Evolutionary conservation across 345 rosid species (phyloP), one percentile per base, ranked within the genome.

Genomic region (Dovyalis caffra): DNA sequence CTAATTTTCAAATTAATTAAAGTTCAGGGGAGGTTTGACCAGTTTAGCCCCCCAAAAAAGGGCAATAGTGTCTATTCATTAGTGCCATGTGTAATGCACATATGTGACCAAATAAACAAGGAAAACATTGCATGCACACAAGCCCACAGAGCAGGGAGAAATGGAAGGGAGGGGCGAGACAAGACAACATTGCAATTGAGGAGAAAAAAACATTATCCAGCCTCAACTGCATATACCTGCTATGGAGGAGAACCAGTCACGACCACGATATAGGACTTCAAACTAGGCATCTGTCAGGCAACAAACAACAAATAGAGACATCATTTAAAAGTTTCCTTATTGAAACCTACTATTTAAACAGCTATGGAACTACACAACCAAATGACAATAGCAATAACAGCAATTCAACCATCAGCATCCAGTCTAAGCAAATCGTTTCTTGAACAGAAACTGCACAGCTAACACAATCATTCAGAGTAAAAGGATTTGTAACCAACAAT

Each of bases 241-340:
- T 43, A 49, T 37, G 69, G 18, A 47, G 23, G n/a, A 31, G 33
- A 49, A 40, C 18, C 31, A 33, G 47, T 68, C 1, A 25, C 26
- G n/a, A 32, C 60, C 1, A 25, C 26, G n/a, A 32, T 45, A 33
- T 23, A 21, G 45, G 29, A 63, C 35, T 35, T 64, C 45, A 63
- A 26, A 32, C 69, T 73, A 73, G 18, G 76, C 76, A 64, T 64
- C 69, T 73, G 76, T 33, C 76, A 62, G 37, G 66, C 20, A 43
- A 31, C 66, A 62, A 72, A 25, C 8, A 72, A 62, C 57, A 31
- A 64, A 32, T n/a, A n/a, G 8, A 11, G 23, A 28, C 28, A 28
- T 40, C 69, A 47, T 47, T 45, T 32, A 73, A 5, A 62, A 28
- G 37, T 9, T 37, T 58, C 10, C 20, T n/a, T 35, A 25, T 21